These are phyloP conservation scores for Colletotrichum tropicicola DNA, from an alignment of 2,329 filamentous ascomycete genomes.

Conservation along the genomic window DNA sequence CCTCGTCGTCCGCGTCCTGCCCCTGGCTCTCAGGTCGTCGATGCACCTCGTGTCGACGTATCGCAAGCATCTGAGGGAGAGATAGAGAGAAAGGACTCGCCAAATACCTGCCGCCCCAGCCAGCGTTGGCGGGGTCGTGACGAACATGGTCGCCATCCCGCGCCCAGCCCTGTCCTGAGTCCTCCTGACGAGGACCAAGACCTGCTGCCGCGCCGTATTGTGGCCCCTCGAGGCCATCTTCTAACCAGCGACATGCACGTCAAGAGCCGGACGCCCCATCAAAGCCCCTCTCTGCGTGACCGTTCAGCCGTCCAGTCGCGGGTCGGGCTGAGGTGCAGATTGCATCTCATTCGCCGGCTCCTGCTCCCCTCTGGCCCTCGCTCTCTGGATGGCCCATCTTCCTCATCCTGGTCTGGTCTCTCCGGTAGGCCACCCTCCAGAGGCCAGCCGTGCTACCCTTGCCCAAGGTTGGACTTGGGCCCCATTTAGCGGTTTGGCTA, in stretches of 20 bases:
- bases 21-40: neutral
- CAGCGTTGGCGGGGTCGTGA: conserved; percentile 9
- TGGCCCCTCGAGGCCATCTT: neutral
- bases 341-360: conserved; percentile 21
- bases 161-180: conserved; percentile 9
- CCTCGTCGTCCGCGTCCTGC: neutral
- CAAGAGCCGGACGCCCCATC: conserved; percentile 24
- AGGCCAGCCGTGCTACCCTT: conserved; percentile 16
- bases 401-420: conserved; percentile 27
- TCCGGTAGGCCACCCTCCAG: conserved; percentile 1
- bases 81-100: neutral
- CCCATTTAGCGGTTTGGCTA: conserved; percentile 37
- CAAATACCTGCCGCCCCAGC: neutral
- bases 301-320: conserved; percentile 7
- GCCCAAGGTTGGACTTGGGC: conserved; percentile 28
- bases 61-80: no score
- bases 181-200: conserved; percentile 17
- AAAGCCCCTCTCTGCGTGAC: conserved; percentile 6
- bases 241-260: conserved; percentile 29
- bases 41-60: neutral
- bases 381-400: conserved; percentile 15
- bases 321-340: conserved; percentile 15
- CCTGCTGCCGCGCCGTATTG: neutral
- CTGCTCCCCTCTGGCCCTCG: neutral
- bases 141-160: conserved; percentile 17